Conservation (phyloP, 192 early-diverging fungal species). For the Coemansia sp. region DNA sequence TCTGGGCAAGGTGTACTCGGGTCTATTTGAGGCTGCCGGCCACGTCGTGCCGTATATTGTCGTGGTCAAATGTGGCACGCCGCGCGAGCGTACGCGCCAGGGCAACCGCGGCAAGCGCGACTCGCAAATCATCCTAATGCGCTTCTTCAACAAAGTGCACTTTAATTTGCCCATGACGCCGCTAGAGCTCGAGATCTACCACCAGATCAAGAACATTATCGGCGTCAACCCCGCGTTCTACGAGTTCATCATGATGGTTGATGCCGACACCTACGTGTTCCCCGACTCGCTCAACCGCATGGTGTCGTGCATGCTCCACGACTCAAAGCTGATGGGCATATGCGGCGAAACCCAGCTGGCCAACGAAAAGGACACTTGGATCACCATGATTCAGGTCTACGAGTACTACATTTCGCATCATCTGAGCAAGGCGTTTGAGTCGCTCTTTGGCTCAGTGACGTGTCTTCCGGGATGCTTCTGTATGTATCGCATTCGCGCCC, state of each 20-base stretch:
- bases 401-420: conserved; percentile 99
- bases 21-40: conserved; percentile 88
- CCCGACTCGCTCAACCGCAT: conserved; percentile 94
- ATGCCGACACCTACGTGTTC: conserved; percentile 95
- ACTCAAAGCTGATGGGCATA: conserved; percentile 90
- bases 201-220: conserved; percentile 99
- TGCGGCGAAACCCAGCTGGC: conserved; percentile 96
- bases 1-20: conserved; percentile 95
- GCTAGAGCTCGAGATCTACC: conserved; percentile 96
- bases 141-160: conserved; percentile 94
- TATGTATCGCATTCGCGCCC: conserved; percentile 97
- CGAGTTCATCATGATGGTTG: conserved; percentile 98
- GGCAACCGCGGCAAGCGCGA: conserved; percentile 99
- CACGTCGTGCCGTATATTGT: conserved; percentile 93
- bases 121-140: conserved; percentile 98
- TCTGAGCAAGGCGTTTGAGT: conserved; percentile 96
- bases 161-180: conserved; percentile 91
- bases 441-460: conserved; percentile 95
- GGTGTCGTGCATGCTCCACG: conserved; percentile 91
- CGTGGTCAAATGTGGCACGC: conserved; percentile 89
- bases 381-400: conserved; percentile 99
- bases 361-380: conserved; percentile 94
- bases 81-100: conserved; percentile 78
- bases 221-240: conserved; percentile 98
- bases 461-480: conserved; percentile 99